Evolutionary conservation across 371 early-diverging fungal genomes (phyloP).

Genomic region (Mucor racemosus): DNA sequence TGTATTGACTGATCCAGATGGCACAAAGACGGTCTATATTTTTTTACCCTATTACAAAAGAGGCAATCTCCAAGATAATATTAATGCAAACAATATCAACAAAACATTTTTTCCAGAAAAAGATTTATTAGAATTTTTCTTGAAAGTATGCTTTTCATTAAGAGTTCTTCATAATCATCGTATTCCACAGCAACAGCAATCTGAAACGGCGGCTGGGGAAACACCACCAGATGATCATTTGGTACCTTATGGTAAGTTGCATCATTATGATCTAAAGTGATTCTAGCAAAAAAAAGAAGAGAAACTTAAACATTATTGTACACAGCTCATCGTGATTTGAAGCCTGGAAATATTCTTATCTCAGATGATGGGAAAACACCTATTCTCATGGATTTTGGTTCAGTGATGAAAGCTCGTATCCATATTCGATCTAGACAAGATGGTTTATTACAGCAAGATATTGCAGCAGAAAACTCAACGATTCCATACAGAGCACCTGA

Average conservation of each 20-base stretch:
- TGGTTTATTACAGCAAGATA: slow-evolving; percentile 65
- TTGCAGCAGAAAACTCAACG: slow-evolving; percentile 63
- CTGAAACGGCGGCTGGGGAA: neutral
- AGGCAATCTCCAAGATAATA: slow-evolving; percentile 54
- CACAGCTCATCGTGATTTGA: slow-evolving; percentile 74
- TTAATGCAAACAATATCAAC: slow-evolving; percentile 57
- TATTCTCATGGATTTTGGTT: slow-evolving; percentile 77
- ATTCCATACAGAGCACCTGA: slow-evolving; percentile 82
- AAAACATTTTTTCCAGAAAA: slow-evolving; percentile 60
- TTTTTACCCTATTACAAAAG: slow-evolving; percentile 69
- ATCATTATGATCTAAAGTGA: neutral
- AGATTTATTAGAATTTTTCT: slow-evolving; percentile 64
- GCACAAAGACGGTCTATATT: slow-evolving; percentile 64
- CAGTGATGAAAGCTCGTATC: slow-evolving; percentile 62
- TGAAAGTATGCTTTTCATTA: slow-evolving; percentile 66
- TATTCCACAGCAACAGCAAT: neutral
- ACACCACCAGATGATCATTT: neutral
- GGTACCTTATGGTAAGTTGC: slow-evolving; percentile 36
- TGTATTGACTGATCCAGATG: slow-evolving; percentile 58
- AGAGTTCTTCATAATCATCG: slow-evolving; percentile 62
- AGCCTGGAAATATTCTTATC: slow-evolving; percentile 68
- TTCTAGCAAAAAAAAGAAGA: no score
- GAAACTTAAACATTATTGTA: neutral
- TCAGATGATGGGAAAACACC: slow-evolving; percentile 70
- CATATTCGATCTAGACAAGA: slow-evolving; percentile 59